Percentiles rank a stretch among this genome's conserved stretches.
phyloP scores from a whole-genome alignment of 768 basidiomycete species.

The Hortiboletus campestris region DNA sequence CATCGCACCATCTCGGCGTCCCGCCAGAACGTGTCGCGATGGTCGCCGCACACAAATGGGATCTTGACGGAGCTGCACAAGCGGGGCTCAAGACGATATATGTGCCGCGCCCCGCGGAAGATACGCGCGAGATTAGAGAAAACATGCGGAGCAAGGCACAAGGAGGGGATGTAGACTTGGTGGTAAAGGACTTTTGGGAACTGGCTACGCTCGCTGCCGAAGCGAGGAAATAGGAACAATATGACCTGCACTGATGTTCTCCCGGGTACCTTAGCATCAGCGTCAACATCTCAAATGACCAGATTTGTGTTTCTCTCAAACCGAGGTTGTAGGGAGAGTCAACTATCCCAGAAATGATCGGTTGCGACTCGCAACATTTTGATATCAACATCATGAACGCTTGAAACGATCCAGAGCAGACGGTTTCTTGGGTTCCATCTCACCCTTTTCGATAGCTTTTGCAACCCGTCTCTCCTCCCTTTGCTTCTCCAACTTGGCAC shows the following conservation, averaged over 20 bases:
- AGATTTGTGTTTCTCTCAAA: background rate
- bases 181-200: slow-evolving; percentile 51
- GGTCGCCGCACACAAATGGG: slow-evolving; percentile 63
- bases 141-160: slow-evolving; percentile 45
- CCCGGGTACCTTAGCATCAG: background rate
- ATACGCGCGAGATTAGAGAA: slow-evolving; percentile 24
- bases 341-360: background rate
- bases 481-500: slow-evolving; percentile 63
- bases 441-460: slow-evolving; percentile 35
- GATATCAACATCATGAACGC: slow-evolving; percentile 16
- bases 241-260: no score
- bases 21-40: slow-evolving; percentile 52
- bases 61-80: slow-evolving; percentile 51
- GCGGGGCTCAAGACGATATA: slow-evolving; percentile 61
- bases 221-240: slow-evolving; percentile 8
- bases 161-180: slow-evolving; percentile 58
- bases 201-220: slow-evolving; percentile 34
- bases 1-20: slow-evolving; percentile 44
- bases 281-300: no score
- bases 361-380: background rate
- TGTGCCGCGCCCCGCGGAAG: slow-evolving; percentile 50
- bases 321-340: background rate
- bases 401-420: slow-evolving; percentile 38
- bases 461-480: slow-evolving; percentile 42
- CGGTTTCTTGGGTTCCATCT: slow-evolving; percentile 28